Evolutionary conservation across 148 eudicot species (phyloP), one percentile per base, ranked within the genome.

Genomic region (Rhododendron vialii): DNA sequence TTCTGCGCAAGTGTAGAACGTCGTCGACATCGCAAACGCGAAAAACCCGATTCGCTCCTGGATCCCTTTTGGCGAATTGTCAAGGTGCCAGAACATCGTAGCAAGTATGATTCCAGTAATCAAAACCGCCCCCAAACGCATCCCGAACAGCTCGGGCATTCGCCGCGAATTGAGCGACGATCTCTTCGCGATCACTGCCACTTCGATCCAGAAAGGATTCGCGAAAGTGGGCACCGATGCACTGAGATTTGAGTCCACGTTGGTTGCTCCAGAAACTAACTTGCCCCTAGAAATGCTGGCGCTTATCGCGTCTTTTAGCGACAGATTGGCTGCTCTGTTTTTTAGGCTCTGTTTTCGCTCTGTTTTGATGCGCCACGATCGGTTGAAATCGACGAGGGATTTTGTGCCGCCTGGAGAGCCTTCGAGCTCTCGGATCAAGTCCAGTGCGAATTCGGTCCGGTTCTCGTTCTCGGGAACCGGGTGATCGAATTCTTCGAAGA

Each of bases 1-100:
- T 69, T 96, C 99, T 0, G 99, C 96, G n/a, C 99, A 96, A 0
- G 96, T 93, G 90, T 95, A 96, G 92, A 95, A 96, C 38, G 89
- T 95, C 17, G 99, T 95, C 22, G 98, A 92, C 96, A 95, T 93
- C 17, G 99, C 99, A 36, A 96, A 95, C 12, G 99, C 95, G 82
- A 94, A 95, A 84, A 96, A 96, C 9, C 96, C 96, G 12, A 96
- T 57, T 3, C 99, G 84, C 20, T 96, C 99, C 77, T 95, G 91
- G 14, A 92, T 90, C 0, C 99, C 98, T 83, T 89, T 91, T 0
- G 98, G 99, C 0, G 98, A 89, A 30, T 93, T 84, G 78, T 96
- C 99, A 0, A 96, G 93, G 45, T 89, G 90, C 91, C 91, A 88
- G 88, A 92, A 96, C 15, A 95, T 89, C 18, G 99, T 96, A 55